phyloP scores from a whole-genome alignment of 164 flowering plant genomes.

The Liquidambar formosana region DNA sequence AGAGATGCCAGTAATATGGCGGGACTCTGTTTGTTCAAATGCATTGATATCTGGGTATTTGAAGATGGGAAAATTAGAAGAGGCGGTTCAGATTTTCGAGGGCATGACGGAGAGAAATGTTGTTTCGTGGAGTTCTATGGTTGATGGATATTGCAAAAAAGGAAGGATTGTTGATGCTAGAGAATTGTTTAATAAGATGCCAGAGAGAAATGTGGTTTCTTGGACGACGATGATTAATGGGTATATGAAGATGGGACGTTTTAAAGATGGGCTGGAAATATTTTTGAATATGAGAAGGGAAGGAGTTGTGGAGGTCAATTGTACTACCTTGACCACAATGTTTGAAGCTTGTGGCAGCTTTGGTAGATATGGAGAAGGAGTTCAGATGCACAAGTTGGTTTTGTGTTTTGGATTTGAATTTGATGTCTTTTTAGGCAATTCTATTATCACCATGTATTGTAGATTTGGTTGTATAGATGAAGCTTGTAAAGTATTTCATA shows the following conservation, averaged over 20 bases:
- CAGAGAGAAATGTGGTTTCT: conserved; percentile 41
- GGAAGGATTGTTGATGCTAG: conserved; percentile 16
- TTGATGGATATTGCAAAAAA: conserved; percentile 26
- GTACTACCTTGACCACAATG: conserved; percentile 34
- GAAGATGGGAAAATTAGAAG: conserved; percentile 21
- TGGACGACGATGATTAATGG: conserved; percentile 54
- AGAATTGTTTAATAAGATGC: conserved; percentile 18
- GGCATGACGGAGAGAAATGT: conserved; percentile 14
- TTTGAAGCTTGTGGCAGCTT: conserved; percentile 37
- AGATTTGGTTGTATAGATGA: conserved; percentile 31
- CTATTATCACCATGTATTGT: conserved; percentile 47
- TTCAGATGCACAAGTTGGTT: conserved; percentile 46
- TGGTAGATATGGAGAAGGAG: conserved; percentile 29
- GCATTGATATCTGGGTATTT: conserved; percentile 27
- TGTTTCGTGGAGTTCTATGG: conserved; percentile 19
- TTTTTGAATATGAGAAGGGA: conserved; percentile 46
- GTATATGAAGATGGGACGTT: conserved; percentile 30
- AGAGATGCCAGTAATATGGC: conserved; percentile 14
- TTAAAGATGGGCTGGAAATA: conserved; percentile 32
- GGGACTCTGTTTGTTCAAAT: conserved; percentile 26
- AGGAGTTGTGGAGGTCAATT: conserved; percentile 20
- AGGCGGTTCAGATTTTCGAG: conserved; percentile 21
- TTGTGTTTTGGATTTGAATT: conserved; percentile 35
- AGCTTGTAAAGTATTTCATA: conserved; percentile 32
- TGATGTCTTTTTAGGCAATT: conserved; percentile 43